Conservation (phyloP, 305 asterid species). For the Fraxinus dipetala region DNA sequence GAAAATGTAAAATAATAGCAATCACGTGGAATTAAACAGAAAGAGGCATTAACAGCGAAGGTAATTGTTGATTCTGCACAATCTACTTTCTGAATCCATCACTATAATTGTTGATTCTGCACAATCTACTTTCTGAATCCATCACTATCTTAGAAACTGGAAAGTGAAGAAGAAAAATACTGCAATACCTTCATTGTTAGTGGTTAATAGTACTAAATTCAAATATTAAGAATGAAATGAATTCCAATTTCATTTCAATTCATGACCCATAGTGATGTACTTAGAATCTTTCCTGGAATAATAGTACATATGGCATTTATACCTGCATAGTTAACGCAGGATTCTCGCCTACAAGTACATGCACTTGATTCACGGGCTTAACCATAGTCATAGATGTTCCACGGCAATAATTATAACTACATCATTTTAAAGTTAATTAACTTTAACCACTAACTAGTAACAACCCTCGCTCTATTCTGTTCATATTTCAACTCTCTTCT, state of each 20-base stretch:
- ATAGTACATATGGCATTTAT: neutral
- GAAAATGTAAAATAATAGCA: neutral
- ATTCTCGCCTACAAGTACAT: neutral
- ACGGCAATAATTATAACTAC: neutral
- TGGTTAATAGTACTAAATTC: neutral
- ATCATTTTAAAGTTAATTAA: no score
- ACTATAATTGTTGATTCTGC: neutral
- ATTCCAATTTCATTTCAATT: neutral
- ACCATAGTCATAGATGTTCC: neutral
- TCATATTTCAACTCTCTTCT: neutral
- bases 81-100: neutral
- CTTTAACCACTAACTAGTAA: neutral
- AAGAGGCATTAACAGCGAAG: neutral
- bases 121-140: neutral
- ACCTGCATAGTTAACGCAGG: neutral
- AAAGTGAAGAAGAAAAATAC: neutral
- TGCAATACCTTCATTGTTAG: neutral
- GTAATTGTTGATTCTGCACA: neutral
- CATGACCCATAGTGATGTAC: neutral
- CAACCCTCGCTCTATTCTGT: neutral
- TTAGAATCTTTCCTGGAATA: neutral
- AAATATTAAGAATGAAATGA: neutral
- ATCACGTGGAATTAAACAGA: neutral
- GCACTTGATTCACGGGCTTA: neutral
- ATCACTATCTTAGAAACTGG: neutral